phyloP scores from a whole-genome alignment of 305 asterid genomes.

The Plantago lanceolata region DNA sequence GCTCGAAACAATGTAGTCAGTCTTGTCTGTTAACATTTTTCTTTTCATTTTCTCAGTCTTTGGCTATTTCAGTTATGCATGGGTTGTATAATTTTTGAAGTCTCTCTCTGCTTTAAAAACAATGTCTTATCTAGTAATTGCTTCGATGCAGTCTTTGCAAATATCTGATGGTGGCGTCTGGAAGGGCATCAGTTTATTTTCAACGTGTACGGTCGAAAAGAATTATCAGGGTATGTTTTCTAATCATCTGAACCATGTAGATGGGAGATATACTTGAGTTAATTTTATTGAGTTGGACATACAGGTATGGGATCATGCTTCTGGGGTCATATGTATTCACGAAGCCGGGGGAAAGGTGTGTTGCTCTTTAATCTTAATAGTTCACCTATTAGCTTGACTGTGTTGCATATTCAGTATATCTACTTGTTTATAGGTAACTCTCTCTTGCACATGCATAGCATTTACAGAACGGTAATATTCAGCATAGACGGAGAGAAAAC shows the following conservation, averaged over 20 bases:
- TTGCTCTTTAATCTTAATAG: conserved; percentile 3
- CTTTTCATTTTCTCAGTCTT: neutral
- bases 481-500: too few relatives aligned
- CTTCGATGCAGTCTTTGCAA: conserved; percentile 45
- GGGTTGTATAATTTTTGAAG: neutral
- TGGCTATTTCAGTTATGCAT: neutral
- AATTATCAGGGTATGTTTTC: conserved; percentile 47
- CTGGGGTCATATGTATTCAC: conserved; percentile 72
- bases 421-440: too few relatives aligned
- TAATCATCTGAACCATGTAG: conserved; percentile 15
- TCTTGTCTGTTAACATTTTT: conserved; percentile 3
- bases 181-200: conserved; percentile 72
- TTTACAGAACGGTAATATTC: too few relatives aligned
- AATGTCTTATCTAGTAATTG: conserved; percentile 13
- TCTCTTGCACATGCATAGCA: too few relatives aligned
- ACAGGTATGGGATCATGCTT: conserved; percentile 96
- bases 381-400: neutral
- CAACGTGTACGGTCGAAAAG: conserved; percentile 45
- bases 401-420: too few relatives aligned
- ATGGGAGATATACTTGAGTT: conserved; percentile 25
- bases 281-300: conserved; percentile 26
- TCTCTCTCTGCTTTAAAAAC: neutral
- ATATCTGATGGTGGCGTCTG: conserved; percentile 87
- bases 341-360: conserved; percentile 94
- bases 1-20: neutral